Conservation (phyloP, 306 rosid species). For the Medicago lupulina region DNA sequence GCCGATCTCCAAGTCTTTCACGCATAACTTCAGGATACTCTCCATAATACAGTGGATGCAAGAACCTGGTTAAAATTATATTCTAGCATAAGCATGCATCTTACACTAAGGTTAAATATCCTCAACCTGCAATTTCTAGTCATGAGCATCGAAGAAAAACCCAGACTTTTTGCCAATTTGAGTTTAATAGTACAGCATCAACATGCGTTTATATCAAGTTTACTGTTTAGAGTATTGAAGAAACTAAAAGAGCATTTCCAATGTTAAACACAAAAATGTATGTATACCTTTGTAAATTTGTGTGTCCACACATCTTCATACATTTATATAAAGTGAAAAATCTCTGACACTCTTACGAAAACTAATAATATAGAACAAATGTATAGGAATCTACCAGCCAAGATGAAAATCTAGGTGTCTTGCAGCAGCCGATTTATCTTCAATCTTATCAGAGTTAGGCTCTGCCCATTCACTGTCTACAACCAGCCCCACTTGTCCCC, state of each 20-base stretch:
- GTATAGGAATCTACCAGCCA: constrained; percentile 70
- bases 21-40: constrained; percentile 86
- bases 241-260: background rate
- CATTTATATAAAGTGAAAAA: constrained; percentile 15
- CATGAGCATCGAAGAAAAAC: constrained; percentile 13
- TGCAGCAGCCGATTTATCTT: constrained; percentile 81
- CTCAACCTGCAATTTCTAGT: constrained; percentile 16
- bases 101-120: constrained; percentile 24
- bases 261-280: background rate
- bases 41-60: constrained; percentile 78
- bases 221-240: background rate
- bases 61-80: constrained; percentile 60
- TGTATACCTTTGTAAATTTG: background rate
- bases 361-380: background rate
- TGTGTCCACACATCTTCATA: background rate
- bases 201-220: no score
- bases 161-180: constrained; percentile 9
- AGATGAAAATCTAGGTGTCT: constrained; percentile 92
- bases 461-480: constrained; percentile 97
- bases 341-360: background rate
- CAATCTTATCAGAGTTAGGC: constrained; percentile 73
- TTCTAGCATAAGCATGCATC: constrained; percentile 30
- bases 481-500: constrained; percentile 78
- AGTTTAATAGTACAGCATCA: constrained; percentile 10
- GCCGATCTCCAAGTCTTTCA: constrained; percentile 74